Base-by-base conservation (phyloP, 2,329 filamentous ascomycete genomes). In the Zalaria obscura region DNA sequence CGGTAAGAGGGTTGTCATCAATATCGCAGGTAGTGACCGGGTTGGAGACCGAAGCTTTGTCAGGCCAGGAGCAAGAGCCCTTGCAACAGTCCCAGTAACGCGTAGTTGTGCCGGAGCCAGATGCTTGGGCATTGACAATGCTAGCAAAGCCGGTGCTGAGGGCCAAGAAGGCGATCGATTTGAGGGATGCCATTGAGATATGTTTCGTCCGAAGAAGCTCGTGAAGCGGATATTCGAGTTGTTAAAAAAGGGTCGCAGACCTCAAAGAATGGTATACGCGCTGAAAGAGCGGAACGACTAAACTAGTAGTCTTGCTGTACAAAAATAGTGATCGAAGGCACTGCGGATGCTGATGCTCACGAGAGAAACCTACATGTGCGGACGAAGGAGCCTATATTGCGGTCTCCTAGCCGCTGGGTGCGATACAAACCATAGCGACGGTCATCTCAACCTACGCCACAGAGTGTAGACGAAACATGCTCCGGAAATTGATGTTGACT, bases 1-100 rank as follows among this genome's bases (percentile, higher is more conserved):
- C 65, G 18, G 61, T 62, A 38, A 80, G 58, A 3, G 69, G 70
- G 44, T 68, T 66, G 62, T 78, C 71, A 48, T 68, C 61, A 47
- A 62, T 66, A 52, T 70, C 62, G 58, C 76, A 80, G 31, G 71
- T 70, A 11, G 60, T 58, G 31, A 76, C 70, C 9, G 74, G 69
- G 39, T 55, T 53, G 44, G 59, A 62, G 55, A 76, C 66, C 34
- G 64, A 47, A 9, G 70, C 73, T 56, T 80, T 80, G 41, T 59
- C 67, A 8, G 65, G 55, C 77, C 77, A 69, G 3, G 67, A 66
- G 56, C 78, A 83, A 18, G 75, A 78, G 25, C 77, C 72, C 65
- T 84, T 83, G 64, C 78, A 83, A 65, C 79, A 83, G 56, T 83
- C 78, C 71, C 73, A 62, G 50, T 61, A 61, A 40, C 59, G 54